Conservation (phyloP, 2,329 filamentous ascomycete species). For the Claviceps humidiphila region DNA sequence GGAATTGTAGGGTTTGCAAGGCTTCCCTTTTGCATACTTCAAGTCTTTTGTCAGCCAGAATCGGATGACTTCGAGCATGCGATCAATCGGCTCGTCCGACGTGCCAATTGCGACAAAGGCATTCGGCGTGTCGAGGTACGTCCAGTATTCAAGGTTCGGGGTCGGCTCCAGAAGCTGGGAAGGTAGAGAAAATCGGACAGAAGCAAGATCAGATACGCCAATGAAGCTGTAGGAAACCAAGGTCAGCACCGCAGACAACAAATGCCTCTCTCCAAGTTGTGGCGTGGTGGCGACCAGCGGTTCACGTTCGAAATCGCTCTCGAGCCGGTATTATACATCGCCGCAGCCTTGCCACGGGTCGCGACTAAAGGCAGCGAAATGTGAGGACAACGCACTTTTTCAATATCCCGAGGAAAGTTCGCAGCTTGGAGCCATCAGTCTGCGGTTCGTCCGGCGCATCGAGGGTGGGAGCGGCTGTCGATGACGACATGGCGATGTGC, state of each 20-base stretch:
- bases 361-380: neutral
- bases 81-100: slow-evolving; percentile 79
- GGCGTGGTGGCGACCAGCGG: too few relatives aligned
- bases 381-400: slow-evolving; percentile 54
- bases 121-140: slow-evolving; percentile 89
- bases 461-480: slow-evolving; percentile 19
- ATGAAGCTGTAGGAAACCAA: slow-evolving; percentile 55
- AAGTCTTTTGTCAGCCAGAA: slow-evolving; percentile 99
- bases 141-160: slow-evolving; percentile 98
- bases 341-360: too few relatives aligned
- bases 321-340: neutral
- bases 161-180: slow-evolving; percentile 92
- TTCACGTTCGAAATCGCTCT: neutral
- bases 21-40: slow-evolving; percentile 97
- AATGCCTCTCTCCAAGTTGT: neutral
- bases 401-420: slow-evolving; percentile 76
- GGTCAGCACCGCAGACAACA: neutral
- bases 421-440: slow-evolving; percentile 79
- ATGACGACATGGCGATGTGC: slow-evolving; percentile 23
- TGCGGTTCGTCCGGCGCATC: slow-evolving; percentile 31
- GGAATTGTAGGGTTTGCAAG: slow-evolving; percentile 98
- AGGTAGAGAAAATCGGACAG: slow-evolving; percentile 89
- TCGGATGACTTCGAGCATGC: slow-evolving; percentile 85
- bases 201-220: slow-evolving; percentile 87
- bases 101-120: slow-evolving; percentile 75